These are phyloP conservation scores for Leccinum arenicola DNA, from an alignment of 768 basidiomycete species.

Conservation along the genomic window DNA sequence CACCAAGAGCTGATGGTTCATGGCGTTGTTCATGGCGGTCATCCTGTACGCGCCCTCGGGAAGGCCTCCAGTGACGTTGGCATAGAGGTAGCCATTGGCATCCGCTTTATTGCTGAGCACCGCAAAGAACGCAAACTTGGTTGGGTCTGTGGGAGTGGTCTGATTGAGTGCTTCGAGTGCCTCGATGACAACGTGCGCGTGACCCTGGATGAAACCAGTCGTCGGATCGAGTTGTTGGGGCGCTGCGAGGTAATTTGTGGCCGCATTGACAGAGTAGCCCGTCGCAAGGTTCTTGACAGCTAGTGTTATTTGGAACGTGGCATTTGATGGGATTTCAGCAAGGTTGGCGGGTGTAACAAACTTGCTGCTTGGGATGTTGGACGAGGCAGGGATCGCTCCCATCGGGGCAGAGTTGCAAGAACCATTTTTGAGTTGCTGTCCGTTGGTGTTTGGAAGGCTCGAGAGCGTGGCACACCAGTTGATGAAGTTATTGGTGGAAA, in stretches of 20 bases:
- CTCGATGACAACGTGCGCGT: conserved; percentile 63
- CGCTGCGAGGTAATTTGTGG: conserved; percentile 50
- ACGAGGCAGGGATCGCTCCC: conserved; percentile 51
- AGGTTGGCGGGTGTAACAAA: conserved; percentile 48
- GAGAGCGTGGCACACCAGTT: conserved; percentile 55
- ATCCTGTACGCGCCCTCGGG: conserved; percentile 51
- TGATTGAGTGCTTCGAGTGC: conserved; percentile 44
- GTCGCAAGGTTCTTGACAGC: conserved; percentile 43
- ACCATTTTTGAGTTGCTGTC: conserved; percentile 47
- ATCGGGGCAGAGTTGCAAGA: conserved; percentile 63
- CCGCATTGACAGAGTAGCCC: conserved; percentile 58
- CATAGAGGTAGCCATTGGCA: conserved; percentile 42
- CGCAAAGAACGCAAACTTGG: conserved; percentile 58
- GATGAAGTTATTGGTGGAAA: conserved; percentile 73
- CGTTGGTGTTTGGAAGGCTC: conserved; percentile 56
- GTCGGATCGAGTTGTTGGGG: conserved; percentile 48
- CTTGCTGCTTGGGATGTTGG: conserved; percentile 54
- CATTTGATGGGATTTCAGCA: conserved; percentile 40
- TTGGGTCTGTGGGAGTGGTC: conserved; percentile 48
- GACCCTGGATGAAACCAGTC: conserved; percentile 54
- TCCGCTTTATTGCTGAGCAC: conserved; percentile 45
- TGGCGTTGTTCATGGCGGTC: conserved; percentile 41
- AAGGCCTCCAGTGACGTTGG: conserved; percentile 51
- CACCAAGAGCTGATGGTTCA: conserved; percentile 44
- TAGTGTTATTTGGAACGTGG: conserved; percentile 52